Percentiles rank a stretch among this genome's conserved stretches.
phyloP scores from a whole-genome alignment of 768 basidiomycete genomes.

The Trametes cinnabarina region DNA sequence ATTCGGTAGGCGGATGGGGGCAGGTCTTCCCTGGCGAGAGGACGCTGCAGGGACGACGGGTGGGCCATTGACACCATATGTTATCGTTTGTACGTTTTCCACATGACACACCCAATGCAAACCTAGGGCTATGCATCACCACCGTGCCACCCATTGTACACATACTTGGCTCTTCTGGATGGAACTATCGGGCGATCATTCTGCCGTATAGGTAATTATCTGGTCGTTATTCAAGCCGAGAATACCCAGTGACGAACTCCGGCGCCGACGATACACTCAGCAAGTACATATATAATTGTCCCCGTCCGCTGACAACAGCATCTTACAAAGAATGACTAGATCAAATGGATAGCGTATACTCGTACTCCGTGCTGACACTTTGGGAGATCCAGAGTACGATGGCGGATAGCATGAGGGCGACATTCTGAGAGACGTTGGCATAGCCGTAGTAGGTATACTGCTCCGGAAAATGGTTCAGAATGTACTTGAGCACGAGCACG shows the following conservation, averaged over 20 bases:
- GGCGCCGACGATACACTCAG: not conserved
- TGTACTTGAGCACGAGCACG: constrained; percentile 86
- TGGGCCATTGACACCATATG: constrained; percentile 20
- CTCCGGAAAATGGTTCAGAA: constrained; percentile 67
- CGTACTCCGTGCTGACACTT: constrained; percentile 82
- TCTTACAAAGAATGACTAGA: not conserved
- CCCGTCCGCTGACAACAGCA: not conserved
- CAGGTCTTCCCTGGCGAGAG: not conserved
- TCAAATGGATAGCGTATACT: constrained; percentile 69
- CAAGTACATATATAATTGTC: not conserved
- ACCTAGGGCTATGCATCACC: constrained; percentile 24
- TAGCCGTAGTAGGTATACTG: constrained; percentile 90
- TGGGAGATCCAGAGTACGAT: constrained; percentile 93
- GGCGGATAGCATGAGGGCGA: constrained; percentile 78
- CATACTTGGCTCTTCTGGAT: not conserved
- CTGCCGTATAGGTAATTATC: no score
- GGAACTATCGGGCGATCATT: not conserved
- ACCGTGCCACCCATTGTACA: not conserved
- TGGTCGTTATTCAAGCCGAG: no score
- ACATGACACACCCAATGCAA: constrained; percentile 27
- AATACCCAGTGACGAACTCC: no score
- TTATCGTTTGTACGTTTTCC: constrained; percentile 24
- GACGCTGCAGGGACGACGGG: constrained; percentile 15
- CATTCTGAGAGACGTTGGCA: constrained; percentile 93
- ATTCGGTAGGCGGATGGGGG: constrained; percentile 4